phyloP scores from a whole-genome alignment of 2,329 filamentous ascomycete genomes.

The Aspergillus ibericus region DNA sequence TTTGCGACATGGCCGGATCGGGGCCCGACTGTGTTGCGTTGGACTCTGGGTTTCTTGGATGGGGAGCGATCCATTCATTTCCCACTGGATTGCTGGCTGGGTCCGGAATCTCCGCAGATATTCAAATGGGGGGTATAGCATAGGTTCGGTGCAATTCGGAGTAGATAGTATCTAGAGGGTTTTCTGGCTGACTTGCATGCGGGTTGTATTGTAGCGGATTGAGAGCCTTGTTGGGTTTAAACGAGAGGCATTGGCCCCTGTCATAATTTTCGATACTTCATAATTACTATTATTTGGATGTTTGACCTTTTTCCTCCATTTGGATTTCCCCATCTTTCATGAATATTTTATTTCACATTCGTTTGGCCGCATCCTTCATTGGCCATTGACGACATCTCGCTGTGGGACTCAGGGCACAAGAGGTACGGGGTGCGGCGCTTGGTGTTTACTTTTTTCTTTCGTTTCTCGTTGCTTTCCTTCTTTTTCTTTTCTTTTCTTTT shows the following conservation, averaged over 20 bases:
- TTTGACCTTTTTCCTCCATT: not conserved
- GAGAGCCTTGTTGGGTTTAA: not conserved
- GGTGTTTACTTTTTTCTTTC: conserved; percentile 2
- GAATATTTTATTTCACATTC: not conserved
- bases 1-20: conserved; percentile 27
- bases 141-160: not conserved
- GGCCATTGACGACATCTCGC: not conserved
- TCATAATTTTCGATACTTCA: not conserved
- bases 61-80: conserved; percentile 17
- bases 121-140: conserved; percentile 21
- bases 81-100: conserved; percentile 18
- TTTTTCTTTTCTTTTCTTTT: conserved; percentile 6
- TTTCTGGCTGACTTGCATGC: conserved; percentile 13
- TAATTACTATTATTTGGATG: not conserved
- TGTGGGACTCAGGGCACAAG: not conserved
- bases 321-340: conserved; percentile 4
- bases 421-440: conserved; percentile 1
- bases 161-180: not conserved
- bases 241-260: not conserved
- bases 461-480: conserved; percentile 4
- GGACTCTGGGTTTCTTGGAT: conserved; percentile 20
- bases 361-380: not conserved
- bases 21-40: conserved; percentile 20
- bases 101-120: conserved; percentile 19
- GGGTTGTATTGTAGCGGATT: conserved; percentile 8